A percentile compares a stretch with the other conserved stretches of the same genome.
Conservation (phyloP, 495 filamentous ascomycete species). For the Amniculicola lignicola region DNA sequence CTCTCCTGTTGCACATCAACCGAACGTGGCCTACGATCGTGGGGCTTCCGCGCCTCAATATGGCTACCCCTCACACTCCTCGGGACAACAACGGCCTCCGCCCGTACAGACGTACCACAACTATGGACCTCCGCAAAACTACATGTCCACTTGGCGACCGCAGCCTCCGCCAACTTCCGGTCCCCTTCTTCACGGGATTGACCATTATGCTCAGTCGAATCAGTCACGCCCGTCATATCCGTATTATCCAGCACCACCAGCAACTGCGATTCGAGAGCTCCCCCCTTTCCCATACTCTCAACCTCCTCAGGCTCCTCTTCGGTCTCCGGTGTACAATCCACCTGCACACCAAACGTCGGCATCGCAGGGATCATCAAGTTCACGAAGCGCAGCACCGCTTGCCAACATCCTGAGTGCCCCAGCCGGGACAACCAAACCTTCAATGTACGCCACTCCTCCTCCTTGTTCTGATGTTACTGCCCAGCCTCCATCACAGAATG, state of each 20-base stretch:
- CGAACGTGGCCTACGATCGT: constrained; percentile 27
- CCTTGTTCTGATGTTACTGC: constrained; percentile 26
- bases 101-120: neutral
- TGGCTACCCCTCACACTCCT: constrained; percentile 10
- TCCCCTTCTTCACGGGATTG: constrained; percentile 2
- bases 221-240: constrained; percentile 19
- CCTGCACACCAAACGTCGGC: constrained; percentile 10
- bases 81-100: constrained; percentile 6
- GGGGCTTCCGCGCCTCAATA: constrained; percentile 27
- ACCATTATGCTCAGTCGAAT: constrained; percentile 14
- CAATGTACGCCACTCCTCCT: constrained; percentile 29
- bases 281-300: constrained; percentile 16
- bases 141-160: neutral
- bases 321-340: constrained; percentile 13
- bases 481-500: constrained; percentile 25
- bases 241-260: constrained; percentile 12
- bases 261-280: neutral
- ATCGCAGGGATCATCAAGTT: constrained; percentile 13
- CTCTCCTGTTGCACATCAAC: constrained; percentile 30
- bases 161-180: constrained; percentile 3
- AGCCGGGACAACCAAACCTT: constrained; percentile 22
- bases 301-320: constrained; percentile 2
- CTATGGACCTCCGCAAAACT: neutral
- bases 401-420: constrained; percentile 26
- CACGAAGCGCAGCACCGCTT: constrained; percentile 26